Evolutionary conservation across 1,284 basidiomycete species (phyloP).

Genomic region (Cryptococcus deneoformans): DNA sequence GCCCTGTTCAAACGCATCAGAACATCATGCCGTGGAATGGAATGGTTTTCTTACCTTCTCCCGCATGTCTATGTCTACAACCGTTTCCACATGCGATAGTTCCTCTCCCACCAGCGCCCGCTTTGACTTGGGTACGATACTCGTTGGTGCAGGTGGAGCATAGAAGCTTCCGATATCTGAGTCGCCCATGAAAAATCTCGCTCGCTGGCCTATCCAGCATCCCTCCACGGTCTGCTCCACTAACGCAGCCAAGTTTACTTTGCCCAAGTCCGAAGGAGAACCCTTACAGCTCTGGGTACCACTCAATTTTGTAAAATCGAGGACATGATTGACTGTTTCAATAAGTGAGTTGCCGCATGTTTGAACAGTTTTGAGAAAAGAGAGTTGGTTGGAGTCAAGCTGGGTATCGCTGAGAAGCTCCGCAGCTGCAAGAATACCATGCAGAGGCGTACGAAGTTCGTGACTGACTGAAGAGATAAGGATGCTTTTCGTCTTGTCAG

Average conservation of each 20-base stretch:
- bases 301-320: slow-evolving; percentile 94
- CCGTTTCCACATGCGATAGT: slow-evolving; percentile 60
- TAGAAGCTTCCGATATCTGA: slow-evolving; percentile 88
- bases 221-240: slow-evolving; percentile 96
- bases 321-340: slow-evolving; percentile 82
- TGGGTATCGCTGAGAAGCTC: slow-evolving; percentile 81
- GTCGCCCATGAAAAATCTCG: slow-evolving; percentile 64
- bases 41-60: slow-evolving; percentile 55
- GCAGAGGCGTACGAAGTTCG: slow-evolving; percentile 83
- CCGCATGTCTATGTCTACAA: slow-evolving; percentile 78
- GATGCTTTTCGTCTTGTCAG: slow-evolving; percentile 65
- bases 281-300: slow-evolving; percentile 67
- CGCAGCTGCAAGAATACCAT: slow-evolving; percentile 86
- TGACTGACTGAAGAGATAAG: slow-evolving; percentile 75
- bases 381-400: slow-evolving; percentile 74
- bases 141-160: slow-evolving; percentile 57
- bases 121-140: slow-evolving; percentile 55
- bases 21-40: too few relatives aligned
- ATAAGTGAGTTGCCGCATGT: slow-evolving; percentile 53
- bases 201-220: slow-evolving; percentile 86
- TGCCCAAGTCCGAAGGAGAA: slow-evolving; percentile 65
- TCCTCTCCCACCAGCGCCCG: slow-evolving; percentile 21
- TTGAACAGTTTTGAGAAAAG: slow-evolving; percentile 65
- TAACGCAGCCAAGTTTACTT: slow-evolving; percentile 79
- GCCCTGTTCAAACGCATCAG: slow-evolving; percentile 55